Evolutionary conservation across 163 green algal genomes (phyloP).

Genomic region (Volvox carteri): DNA sequence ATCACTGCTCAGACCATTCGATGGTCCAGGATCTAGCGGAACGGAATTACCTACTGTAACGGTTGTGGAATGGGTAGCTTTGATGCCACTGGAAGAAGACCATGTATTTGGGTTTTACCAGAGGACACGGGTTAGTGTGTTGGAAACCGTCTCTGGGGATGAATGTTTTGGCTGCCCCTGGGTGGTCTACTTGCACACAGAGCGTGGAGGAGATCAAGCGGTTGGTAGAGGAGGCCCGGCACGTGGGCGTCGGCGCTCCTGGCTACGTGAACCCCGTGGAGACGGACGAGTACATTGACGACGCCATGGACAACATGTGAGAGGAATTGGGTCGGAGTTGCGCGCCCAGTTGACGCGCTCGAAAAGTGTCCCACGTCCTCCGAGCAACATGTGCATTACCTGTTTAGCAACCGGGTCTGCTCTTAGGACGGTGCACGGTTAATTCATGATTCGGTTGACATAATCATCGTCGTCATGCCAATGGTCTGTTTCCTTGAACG

Average conservation of each 20-base stretch:
- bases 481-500: no score
- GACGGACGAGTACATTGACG: constrained; percentile 86
- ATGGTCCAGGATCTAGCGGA: no score
- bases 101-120: no score
- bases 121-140: no score
- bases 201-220: constrained; percentile 81
- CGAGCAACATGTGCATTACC: not conserved
- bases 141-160: no score
- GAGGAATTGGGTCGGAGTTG: not conserved
- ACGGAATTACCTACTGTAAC: no score
- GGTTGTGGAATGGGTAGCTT: no score
- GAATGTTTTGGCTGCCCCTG: no score
- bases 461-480: not conserved
- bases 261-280: constrained; percentile 65
- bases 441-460: not conserved
- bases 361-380: not conserved
- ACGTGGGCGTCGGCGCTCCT: constrained; percentile 57
- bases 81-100: no score
- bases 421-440: not conserved
- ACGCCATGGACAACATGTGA: constrained; percentile 79
- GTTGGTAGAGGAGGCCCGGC: constrained; percentile 81
- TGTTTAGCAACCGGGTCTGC: not conserved
- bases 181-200: constrained; percentile 68
- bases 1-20: no score
- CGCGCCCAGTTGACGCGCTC: not conserved